phyloP scores from a whole-genome alignment of 2,329 filamentous ascomycete species.

The Zasmidium citrigriseum region DNA sequence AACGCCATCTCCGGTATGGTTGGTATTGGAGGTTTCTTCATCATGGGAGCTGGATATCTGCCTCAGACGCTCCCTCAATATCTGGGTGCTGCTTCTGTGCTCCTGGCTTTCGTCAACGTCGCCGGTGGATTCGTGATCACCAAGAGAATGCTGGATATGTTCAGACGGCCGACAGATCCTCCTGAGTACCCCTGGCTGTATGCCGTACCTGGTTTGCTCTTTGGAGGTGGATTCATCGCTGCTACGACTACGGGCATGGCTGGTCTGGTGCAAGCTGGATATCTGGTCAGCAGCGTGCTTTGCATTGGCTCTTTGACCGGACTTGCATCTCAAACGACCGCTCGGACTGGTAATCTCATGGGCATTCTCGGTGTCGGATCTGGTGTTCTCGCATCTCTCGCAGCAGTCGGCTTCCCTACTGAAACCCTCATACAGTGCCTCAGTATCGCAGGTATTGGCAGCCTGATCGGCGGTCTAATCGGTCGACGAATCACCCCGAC shows the following conservation, averaged over 20 bases:
- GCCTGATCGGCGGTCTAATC: conserved; percentile 70
- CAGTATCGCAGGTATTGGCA: conserved; percentile 71
- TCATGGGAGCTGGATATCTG: conserved; percentile 78
- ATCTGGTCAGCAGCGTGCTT: conserved; percentile 78
- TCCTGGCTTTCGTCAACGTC: conserved; percentile 85
- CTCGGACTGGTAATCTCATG: conserved; percentile 80
- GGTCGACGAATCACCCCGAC: conserved; percentile 86
- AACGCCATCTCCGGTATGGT: conserved; percentile 92
- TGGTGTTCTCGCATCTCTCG: conserved; percentile 78
- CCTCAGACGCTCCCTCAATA: conserved; percentile 77
- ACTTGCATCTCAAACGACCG: conserved; percentile 78
- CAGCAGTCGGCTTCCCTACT: conserved; percentile 76
- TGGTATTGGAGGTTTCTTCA: conserved; percentile 82
- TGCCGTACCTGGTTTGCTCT: conserved; percentile 72
- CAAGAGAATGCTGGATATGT: conserved; percentile 93
- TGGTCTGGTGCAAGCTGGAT: conserved; percentile 83
- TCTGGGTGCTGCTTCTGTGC: conserved; percentile 76
- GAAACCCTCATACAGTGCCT: conserved; percentile 80
- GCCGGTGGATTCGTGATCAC: conserved; percentile 89
- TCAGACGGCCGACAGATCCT: conserved; percentile 80
- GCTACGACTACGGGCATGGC: conserved; percentile 80
- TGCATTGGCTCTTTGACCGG: conserved; percentile 84
- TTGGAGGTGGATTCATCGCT: conserved; percentile 77
- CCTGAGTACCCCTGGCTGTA: conserved; percentile 89
- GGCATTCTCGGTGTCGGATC: conserved; percentile 83